A percentile compares a stretch with the other conserved stretches of the same genome.
Evolutionary conservation across 75 land plant species (phyloP).

Genomic region (Cunninghamia lanceolata): DNA sequence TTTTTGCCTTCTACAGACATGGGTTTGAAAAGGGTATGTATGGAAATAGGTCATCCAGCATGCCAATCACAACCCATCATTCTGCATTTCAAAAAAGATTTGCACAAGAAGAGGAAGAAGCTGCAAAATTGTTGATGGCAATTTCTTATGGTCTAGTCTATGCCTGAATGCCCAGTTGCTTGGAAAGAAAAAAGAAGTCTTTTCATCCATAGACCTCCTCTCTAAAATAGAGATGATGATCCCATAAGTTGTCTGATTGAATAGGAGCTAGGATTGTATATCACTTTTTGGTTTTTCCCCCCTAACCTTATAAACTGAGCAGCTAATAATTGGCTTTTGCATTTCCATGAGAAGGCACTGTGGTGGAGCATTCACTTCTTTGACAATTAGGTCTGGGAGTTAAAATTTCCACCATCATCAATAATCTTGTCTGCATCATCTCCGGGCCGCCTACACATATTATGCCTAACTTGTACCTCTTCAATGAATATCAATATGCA

Average conservation of each 20-base stretch:
- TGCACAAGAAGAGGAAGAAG: slow-evolving; percentile 42
- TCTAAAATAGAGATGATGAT: neutral
- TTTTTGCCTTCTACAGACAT: slow-evolving; percentile 9
- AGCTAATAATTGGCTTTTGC: neutral
- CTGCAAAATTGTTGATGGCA: slow-evolving; percentile 54
- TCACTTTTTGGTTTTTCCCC: neutral
- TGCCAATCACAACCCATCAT: slow-evolving; percentile 13
- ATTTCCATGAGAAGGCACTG: neutral
- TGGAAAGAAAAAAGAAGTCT: neutral
- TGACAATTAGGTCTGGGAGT: neutral
- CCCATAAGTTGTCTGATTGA: neutral
- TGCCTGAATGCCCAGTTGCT: slow-evolving; percentile 12
- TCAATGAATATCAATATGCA: neutral
- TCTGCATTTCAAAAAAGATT: slow-evolving; percentile 11
- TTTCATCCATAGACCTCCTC: neutral
- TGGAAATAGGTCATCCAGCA: slow-evolving; percentile 7
- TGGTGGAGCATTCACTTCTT: neutral
- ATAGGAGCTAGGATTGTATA: neutral
- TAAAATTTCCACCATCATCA: neutral
- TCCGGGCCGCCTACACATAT: neutral
- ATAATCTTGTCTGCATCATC: neutral
- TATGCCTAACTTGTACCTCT: neutral
- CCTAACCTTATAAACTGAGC: neutral
- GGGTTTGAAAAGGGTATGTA: neutral
- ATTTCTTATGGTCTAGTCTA: slow-evolving; percentile 41